Conservation (phyloP, 768 basidiomycete genomes). For the Lentinula guzmanii region DNA sequence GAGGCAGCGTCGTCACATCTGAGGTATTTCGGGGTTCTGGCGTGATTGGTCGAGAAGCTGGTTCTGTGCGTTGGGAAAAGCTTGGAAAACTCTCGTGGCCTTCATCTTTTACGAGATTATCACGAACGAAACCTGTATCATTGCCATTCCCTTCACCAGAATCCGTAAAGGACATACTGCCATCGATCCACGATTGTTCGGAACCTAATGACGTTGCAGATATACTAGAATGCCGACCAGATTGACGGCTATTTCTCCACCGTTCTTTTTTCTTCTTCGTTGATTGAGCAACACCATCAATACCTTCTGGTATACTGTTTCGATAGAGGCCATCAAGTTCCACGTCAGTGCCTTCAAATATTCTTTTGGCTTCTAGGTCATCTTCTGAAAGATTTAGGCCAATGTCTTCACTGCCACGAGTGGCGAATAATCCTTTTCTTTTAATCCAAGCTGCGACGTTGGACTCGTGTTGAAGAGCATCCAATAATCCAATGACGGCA, state of each 20-base stretch:
- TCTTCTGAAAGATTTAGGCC: background rate
- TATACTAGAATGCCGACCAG: background rate
- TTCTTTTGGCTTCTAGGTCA: background rate
- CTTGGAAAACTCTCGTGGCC: background rate
- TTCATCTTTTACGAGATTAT: background rate
- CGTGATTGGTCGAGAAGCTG: background rate
- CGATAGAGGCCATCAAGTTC: background rate
- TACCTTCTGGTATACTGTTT: background rate
- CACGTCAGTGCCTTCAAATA: background rate
- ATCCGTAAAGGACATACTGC: background rate
- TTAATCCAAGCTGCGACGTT: slow-evolving; percentile 46
- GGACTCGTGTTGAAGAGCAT: slow-evolving; percentile 33
- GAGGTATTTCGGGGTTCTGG: background rate
- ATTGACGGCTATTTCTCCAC: background rate
- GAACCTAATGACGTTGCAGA: background rate
- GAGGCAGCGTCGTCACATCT: background rate
- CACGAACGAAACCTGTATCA: background rate
- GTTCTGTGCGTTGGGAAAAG: background rate
- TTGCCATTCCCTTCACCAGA: background rate
- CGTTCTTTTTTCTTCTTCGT: background rate
- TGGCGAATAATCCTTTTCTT: slow-evolving; percentile 26
- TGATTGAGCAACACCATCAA: background rate
- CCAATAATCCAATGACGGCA: slow-evolving; percentile 45
- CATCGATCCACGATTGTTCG: background rate
- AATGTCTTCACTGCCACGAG: background rate